These are phyloP conservation scores for Rhododendron mucronatum DNA, from an alignment of 148 eudicot genomes.

Conservation along the genomic window DNA sequence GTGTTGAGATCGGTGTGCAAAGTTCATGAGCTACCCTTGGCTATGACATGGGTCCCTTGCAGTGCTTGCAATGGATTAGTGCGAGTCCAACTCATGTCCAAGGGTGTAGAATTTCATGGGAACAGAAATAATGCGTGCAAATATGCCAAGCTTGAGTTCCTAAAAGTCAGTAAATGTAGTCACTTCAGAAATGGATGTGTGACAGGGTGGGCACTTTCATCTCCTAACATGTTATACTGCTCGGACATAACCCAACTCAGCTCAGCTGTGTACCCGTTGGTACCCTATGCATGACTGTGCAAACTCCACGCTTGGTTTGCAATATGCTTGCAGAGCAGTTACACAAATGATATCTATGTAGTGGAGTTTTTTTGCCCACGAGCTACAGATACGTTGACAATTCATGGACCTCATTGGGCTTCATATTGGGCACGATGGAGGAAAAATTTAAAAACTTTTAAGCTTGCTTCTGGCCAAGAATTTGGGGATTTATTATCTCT, in stretches of 20 bases:
- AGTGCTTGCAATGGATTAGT: not conserved
- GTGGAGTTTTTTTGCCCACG: constrained; percentile 22
- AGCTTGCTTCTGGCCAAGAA: constrained; percentile 18
- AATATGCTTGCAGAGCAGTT: constrained; percentile 13
- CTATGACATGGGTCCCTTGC: too few species aligned
- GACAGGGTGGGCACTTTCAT: constrained; percentile 11
- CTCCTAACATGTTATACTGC: constrained; percentile 16
- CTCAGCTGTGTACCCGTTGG: constrained; percentile 25
- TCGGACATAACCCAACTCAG: constrained; percentile 17
- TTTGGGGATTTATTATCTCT: not conserved
- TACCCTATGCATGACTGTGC: constrained; percentile 19
- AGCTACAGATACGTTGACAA: not conserved
- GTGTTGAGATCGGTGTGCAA: not conserved
- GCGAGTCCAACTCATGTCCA: not conserved
- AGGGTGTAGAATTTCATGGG: too few species aligned
- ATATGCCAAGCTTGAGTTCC: not conserved
- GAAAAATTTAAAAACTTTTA: constrained; percentile 9
- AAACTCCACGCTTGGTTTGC: constrained; percentile 13
- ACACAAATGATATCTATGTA: too few species aligned
- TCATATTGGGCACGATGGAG: constrained; percentile 6
- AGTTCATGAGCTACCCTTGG: not conserved
- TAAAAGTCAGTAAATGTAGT: not conserved
- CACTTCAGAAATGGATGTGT: constrained; percentile 12
- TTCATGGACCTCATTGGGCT: not conserved
- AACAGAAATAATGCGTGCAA: too few species aligned